Base-by-base conservation (phyloP, 1,284 basidiomycete species). In the Abortiporus biennis region DNA sequence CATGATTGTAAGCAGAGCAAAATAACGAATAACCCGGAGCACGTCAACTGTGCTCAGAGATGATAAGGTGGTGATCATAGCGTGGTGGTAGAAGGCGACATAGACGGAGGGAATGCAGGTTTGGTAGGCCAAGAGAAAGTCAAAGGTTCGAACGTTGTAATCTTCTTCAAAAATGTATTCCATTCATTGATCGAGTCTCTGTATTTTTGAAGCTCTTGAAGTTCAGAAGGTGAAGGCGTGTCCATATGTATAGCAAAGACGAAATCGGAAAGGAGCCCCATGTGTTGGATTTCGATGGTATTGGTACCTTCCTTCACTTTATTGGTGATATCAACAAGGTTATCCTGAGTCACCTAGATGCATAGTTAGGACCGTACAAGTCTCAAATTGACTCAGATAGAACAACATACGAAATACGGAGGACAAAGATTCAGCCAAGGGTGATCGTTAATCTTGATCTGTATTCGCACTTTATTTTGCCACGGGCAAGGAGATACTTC, bases 241-340 rank as follows among this genome's bases (percentile, higher is more conserved):
- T 52, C 48, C 13, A 54, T 31, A 6, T 22, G 43, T 21, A 54
- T 24, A 3, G 44, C 46, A 36, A 47, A 54, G 19, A 49, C 48
- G 30, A 25, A 49, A 19, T 48, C 27, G 20, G 29, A 36, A 22
- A 43, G 23, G 29, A 44, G 40, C 13, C 43, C 40, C 6, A 42
- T 36, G 27, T 47, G 45, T 17, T 39, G 27, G 6, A 54, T 5
- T 9, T 42, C 25, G 12, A 54, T n/a, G 11, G 3, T 42, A 27
- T 54, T 54, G 13, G 27, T 40, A 11, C 52, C 52, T 9, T n/a
- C 20, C 2, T 16, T 8, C 5, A 45, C 41, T 2, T 33, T 15
- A 9, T 35, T 22, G 17, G 45, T 44, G 11, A 52, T n/a, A 33
- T 54, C 52, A 11, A 50, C 31, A 12, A 54, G 15, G 11, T 43